These are phyloP conservation scores for Exophiala xenobiotica DNA, from an alignment of 2,329 filamentous ascomycete species.

Conservation along the genomic window DNA sequence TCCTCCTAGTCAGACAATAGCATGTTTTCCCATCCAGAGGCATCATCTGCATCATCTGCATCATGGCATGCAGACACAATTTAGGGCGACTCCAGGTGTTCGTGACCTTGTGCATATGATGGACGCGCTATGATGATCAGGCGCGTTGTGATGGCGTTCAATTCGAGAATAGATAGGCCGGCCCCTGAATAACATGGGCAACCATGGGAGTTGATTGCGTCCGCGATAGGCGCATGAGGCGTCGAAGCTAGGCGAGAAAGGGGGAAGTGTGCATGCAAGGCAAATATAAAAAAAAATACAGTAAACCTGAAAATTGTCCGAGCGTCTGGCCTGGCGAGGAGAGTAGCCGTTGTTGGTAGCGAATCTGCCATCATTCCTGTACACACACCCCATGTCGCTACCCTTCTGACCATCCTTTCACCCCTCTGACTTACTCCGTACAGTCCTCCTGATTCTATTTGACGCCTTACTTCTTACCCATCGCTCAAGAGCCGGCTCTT, in stretches of 20 bases:
- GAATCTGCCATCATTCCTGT: background rate
- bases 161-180: background rate
- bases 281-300: background rate
- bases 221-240: background rate
- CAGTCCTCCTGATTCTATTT: conserved; percentile 19
- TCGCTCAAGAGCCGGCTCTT: conserved; percentile 24
- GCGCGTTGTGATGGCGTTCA: conserved; percentile 1
- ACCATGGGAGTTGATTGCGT: background rate
- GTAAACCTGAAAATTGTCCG: background rate
- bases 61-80: background rate
- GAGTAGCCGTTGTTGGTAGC: no score
- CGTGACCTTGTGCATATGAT: background rate
- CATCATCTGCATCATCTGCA: background rate
- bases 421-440: conserved; percentile 45
- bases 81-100: no score
- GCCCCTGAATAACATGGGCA: background rate
- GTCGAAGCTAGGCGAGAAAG: background rate
- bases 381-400: conserved; percentile 7
- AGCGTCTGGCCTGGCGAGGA: no score
- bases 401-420: conserved; percentile 67
- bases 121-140: background rate
- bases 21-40: no score
- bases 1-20: no score
- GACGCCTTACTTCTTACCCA: conserved; percentile 32
- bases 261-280: background rate